These are phyloP conservation scores for Fragaria ananassa DNA, from an alignment of 306 rosid species.

Conservation along the genomic window DNA sequence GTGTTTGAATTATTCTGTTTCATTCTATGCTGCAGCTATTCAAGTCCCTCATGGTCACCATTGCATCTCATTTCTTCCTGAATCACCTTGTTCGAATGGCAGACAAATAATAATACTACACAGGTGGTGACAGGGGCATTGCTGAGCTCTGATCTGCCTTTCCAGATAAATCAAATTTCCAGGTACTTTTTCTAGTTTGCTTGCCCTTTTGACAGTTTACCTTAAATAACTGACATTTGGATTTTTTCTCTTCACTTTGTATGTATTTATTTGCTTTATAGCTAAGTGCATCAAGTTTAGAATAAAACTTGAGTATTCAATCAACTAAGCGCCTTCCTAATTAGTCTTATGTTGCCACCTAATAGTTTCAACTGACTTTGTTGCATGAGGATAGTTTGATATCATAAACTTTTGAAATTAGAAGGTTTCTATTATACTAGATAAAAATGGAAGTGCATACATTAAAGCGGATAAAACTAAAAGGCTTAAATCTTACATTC, in stretches of 20 bases:
- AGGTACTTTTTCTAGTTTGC: not conserved
- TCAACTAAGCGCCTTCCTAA: not conserved
- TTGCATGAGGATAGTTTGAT: not conserved
- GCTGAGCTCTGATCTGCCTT: not conserved
- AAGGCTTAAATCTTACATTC: not conserved
- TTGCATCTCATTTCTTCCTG: conserved; percentile 39
- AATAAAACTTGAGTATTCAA: not conserved
- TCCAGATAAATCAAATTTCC: not conserved
- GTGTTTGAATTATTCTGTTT: conserved; percentile 3
- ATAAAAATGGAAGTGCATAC: not conserved
- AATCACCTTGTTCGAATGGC: conserved; percentile 6
- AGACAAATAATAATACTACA: conserved; percentile 39
- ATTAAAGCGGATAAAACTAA: not conserved
- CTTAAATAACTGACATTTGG: not conserved
- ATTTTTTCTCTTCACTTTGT: not conserved
- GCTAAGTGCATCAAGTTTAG: not conserved
- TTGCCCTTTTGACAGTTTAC: not conserved
- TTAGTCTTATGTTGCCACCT: not conserved
- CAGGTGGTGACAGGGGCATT: conserved; percentile 19
- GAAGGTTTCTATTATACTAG: not conserved
- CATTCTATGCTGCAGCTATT: conserved; percentile 21
- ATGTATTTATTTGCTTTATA: not conserved
- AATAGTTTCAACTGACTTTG: not conserved
- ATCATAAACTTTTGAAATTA: not conserved
- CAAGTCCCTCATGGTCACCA: conserved; percentile 30